Base-by-base conservation (phyloP, 2,329 filamentous ascomycete species). In the Talaromyces sp. region DNA sequence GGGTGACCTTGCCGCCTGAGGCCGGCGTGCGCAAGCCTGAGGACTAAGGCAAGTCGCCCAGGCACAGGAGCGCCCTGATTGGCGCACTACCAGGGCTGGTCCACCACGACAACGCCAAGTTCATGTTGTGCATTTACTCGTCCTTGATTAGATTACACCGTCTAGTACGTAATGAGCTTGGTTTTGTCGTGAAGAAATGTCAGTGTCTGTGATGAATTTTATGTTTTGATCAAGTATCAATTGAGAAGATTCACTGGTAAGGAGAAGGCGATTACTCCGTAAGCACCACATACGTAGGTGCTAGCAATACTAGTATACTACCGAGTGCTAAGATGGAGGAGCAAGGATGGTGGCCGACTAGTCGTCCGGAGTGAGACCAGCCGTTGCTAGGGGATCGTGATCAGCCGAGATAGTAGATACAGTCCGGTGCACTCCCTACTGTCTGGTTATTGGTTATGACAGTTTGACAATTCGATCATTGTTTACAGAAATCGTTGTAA, bases 341-440 rank as follows among this genome's bases (percentile, higher is more conserved):
- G 58, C 58, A 61, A 61, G 58, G 58, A 61, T 38, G 34, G 31
- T 40, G 47, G 59, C 31, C 29, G 31, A 43, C 47, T 62, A 54
- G 31, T 62, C 27, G 60, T 34, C 36, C 43, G 15, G 56, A 43
- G 36, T 29, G 56, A 61, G 40, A 31, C 19, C 19, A 49, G 47
- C 60, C 47, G 60, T 62, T 62, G 60, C 60, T 54, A 62, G 47
- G 60, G 60, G 60, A 53, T 43, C 45, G 31, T 38, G 45, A 61
- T 40, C 59, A 43, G 38, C 36, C 38, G 25, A 36, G n/a, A 15
- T n/a, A n/a, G n/a, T n/a, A n/a, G n/a, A n/a, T 15, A 31, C 40
- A 25, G 27, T 5, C 45, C 19, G 8, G 38, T 11, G 10, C 11
- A 27, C 15, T 53, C 49, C 25, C 25, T 27, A 22, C 49, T n/a